Conservation (phyloP, 257 asterid genomes). For the Nicotiana knightiana region DNA sequence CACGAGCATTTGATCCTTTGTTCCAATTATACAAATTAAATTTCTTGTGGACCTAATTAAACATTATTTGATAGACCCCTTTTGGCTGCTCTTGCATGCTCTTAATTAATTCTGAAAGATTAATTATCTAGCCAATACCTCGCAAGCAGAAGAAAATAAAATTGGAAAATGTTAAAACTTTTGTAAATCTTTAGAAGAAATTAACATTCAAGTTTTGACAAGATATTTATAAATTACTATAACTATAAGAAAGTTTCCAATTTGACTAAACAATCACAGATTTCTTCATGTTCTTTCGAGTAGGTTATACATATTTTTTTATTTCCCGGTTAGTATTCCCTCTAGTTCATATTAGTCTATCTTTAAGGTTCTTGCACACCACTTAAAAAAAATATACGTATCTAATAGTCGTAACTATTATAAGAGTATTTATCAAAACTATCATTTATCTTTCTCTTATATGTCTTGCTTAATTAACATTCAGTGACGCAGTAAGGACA, state of each 20-base stretch:
- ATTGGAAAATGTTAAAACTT: not conserved
- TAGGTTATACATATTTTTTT: too few relatives aligned
- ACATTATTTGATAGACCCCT: not conserved
- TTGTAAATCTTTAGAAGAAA: not conserved
- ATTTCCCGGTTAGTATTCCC: too few relatives aligned
- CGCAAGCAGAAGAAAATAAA: not conserved
- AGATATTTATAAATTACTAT: too few relatives aligned
- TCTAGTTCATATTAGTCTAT: too few relatives aligned
- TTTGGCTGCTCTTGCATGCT: slow-evolving; percentile 9
- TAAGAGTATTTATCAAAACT: too few relatives aligned
- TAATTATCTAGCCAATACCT: not conserved
- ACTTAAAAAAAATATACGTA: too few relatives aligned
- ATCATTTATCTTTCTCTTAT: too few relatives aligned
- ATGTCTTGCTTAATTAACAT: too few relatives aligned
- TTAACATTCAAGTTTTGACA: too few relatives aligned
- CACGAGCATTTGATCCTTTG: not conserved
- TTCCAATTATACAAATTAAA: not conserved
- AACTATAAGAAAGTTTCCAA: not conserved
- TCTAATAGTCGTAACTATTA: too few relatives aligned
- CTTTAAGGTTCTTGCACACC: too few relatives aligned
- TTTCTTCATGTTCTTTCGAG: not conserved
- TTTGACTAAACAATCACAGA: not conserved
- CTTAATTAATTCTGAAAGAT: not conserved
- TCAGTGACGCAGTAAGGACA: too few relatives aligned
- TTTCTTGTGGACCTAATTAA: not conserved